Conservation (phyloP, 2,329 filamentous ascomycete species). For the Ceratocystis harringtonii region DNA sequence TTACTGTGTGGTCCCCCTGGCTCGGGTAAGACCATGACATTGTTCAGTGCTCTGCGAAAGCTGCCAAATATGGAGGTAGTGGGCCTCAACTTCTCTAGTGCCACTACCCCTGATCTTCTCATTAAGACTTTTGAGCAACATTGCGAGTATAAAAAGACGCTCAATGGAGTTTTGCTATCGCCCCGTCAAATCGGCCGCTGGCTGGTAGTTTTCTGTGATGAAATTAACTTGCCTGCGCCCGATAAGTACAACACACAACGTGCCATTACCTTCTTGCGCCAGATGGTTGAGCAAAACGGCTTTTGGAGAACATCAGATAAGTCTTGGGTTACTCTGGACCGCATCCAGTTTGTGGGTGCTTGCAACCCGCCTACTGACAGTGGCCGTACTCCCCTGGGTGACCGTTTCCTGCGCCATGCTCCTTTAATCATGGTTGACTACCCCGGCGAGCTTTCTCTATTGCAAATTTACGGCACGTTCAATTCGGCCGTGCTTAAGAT, state of each 20-base stretch:
- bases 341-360: slow-evolving; percentile 96
- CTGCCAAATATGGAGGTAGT: slow-evolving; percentile 98
- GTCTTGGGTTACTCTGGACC: slow-evolving; percentile 92
- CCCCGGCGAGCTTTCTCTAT: slow-evolving; percentile 82
- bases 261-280: slow-evolving; percentile 90
- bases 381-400: slow-evolving; percentile 84
- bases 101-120: slow-evolving; percentile 89
- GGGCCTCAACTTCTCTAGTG: slow-evolving; percentile 97
- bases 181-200: slow-evolving; percentile 93
- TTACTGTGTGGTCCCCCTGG: slow-evolving; percentile 92
- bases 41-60: slow-evolving; percentile 94
- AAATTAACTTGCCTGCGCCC: slow-evolving; percentile 95
- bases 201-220: slow-evolving; percentile 97
- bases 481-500: slow-evolving; percentile 94
- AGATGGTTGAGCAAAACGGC: slow-evolving; percentile 95
- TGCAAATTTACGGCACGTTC: slow-evolving; percentile 98
- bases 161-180: slow-evolving; percentile 89
- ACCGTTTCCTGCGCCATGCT: slow-evolving; percentile 86
- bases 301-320: slow-evolving; percentile 98
- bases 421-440: slow-evolving; percentile 99
- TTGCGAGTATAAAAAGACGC: slow-evolving; percentile 97
- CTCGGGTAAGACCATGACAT: slow-evolving; percentile 98
- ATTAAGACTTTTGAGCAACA: slow-evolving; percentile 99
- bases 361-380: slow-evolving; percentile 98
- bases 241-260: slow-evolving; percentile 96